These are phyloP conservation scores for Zea luxurians DNA, from an alignment of 176 grass and related monocot genomes.

Conservation along the genomic window DNA sequence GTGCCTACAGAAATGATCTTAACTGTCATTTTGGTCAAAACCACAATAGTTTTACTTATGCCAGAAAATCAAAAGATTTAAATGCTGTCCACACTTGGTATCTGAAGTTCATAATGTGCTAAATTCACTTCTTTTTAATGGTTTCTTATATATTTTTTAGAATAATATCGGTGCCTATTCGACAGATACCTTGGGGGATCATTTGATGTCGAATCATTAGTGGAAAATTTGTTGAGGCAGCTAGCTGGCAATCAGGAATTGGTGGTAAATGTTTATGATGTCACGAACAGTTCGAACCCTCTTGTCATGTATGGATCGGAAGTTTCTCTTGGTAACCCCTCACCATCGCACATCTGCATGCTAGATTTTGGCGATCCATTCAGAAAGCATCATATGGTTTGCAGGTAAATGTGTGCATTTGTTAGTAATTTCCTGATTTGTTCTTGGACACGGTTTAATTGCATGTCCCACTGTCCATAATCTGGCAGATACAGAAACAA, in stretches of 20 bases:
- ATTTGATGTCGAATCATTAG: conserved; percentile 96
- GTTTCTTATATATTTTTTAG: not conserved
- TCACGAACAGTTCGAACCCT: conserved; percentile 76
- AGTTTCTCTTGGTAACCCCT: conserved; percentile 61
- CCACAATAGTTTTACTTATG: not conserved
- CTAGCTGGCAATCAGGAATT: conserved; percentile 94
- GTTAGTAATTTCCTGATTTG: conserved; percentile 20
- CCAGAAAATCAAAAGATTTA: conserved; percentile 8
- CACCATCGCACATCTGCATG: conserved; percentile 59
- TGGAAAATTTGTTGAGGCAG: conserved; percentile 89
- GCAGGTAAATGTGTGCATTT: conserved; percentile 57
- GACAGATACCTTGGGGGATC: conserved; percentile 88
- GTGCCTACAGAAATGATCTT: not conserved
- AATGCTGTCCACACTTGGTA: not conserved
- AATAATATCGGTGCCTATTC: conserved; percentile 11
- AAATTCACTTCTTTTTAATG: not conserved
- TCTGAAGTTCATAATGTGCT: not conserved
- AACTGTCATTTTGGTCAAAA: not conserved
- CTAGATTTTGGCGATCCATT: conserved; percentile 96
- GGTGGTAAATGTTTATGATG: conserved; percentile 95
- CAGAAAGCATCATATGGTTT: conserved; percentile 89
- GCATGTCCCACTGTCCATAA: conserved; percentile 24
- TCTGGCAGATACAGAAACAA: conserved; percentile 76
- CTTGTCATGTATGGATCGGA: conserved; percentile 93
- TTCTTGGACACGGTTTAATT: conserved; percentile 11